Percentiles rank a stretch among this genome's conserved stretches.
These are phyloP conservation scores for Primulina huaijiensis DNA, from an alignment of 257 asterid genomes.

Conservation along the genomic window DNA sequence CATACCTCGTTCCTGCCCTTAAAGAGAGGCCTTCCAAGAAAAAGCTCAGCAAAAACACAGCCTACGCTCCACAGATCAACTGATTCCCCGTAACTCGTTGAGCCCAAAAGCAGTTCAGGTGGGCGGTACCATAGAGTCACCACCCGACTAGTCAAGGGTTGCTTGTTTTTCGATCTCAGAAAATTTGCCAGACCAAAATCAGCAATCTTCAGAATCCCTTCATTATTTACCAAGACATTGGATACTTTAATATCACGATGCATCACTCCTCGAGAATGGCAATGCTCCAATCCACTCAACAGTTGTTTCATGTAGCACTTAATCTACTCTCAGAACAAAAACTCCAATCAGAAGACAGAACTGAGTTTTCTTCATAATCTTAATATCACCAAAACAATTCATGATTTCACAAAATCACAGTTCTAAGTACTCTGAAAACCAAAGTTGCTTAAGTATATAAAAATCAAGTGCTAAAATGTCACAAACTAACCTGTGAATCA, in stretches of 20 bases:
- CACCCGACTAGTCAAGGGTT: constrained; percentile 52
- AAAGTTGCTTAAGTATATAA: background rate
- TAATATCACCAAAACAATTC: background rate
- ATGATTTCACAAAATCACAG: background rate
- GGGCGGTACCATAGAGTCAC: constrained; percentile 73
- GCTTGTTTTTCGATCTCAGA: constrained; percentile 31
- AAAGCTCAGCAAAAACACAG: constrained; percentile 59
- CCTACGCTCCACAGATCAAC: constrained; percentile 70
- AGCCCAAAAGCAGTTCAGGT: constrained; percentile 63
- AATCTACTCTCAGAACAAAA: constrained; percentile 29
- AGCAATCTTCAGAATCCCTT: constrained; percentile 57
- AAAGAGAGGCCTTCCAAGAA: constrained; percentile 62
- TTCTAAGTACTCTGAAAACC: background rate
- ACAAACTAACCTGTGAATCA: constrained; percentile 51
- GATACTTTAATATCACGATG: constrained; percentile 64
- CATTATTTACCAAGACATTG: constrained; percentile 43
- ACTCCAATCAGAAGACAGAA: background rate
- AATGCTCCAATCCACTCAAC: constrained; percentile 55
- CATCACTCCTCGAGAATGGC: constrained; percentile 50
- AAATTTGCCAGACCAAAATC: constrained; percentile 59
- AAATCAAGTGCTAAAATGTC: background rate
- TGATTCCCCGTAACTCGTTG: constrained; percentile 49
- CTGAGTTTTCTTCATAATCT: background rate
- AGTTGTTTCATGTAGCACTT: constrained; percentile 55
- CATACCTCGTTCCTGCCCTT: constrained; percentile 61